Base-by-base conservation (phyloP, 1,139 yeast species). In the Protomyces pachydermus region DNA sequence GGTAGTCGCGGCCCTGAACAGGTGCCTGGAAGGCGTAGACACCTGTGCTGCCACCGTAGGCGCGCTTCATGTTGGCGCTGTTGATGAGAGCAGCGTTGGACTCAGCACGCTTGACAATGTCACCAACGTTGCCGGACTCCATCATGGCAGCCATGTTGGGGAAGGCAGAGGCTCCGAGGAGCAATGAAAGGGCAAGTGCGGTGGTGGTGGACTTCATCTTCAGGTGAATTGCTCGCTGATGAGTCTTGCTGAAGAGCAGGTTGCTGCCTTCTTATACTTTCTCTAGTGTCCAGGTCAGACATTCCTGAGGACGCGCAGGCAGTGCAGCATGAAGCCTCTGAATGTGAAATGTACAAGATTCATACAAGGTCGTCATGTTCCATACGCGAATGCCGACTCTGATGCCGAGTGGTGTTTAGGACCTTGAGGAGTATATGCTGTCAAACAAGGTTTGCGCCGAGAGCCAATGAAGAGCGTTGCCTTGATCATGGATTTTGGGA, bases 131-230 rank as follows among this genome's bases (percentile, higher is more conserved):
- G 39, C 51, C 34, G 18, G 20, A 37, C 45, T 57, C 42, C 61
- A 57, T 57, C 16, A 57, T 18, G 28, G 28, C 18, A 20, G 61
- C 61, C 61, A 57, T 57, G 61, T 57, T 50, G 9, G 61, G 61
- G 38, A 57, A 57, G 61, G 61, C 61, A 20, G 51, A 32, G 48
- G 28, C 61, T 12, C 45, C 61, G 14, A 50, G 55, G 35, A 50
- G 39, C 25, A 57, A 39, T 10, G 61, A 42, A 18, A 42, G 48
- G 48, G 48, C 48, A 42, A 28, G 18, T 16, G 25, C 48, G 12
- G 48, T 18, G 5, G 62, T 57, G 53, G 52, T 39, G 42, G 46
- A 25, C 35, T 39, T 37, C 34, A 18, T 37, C 32, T 23, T 37
- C 46, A 37, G 8, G 34, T 12, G 20, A 42, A 35, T 34, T 9